These are phyloP conservation scores for Pelargonium citronellum DNA, from an alignment of 441 rosid species.

Conservation along the genomic window DNA sequence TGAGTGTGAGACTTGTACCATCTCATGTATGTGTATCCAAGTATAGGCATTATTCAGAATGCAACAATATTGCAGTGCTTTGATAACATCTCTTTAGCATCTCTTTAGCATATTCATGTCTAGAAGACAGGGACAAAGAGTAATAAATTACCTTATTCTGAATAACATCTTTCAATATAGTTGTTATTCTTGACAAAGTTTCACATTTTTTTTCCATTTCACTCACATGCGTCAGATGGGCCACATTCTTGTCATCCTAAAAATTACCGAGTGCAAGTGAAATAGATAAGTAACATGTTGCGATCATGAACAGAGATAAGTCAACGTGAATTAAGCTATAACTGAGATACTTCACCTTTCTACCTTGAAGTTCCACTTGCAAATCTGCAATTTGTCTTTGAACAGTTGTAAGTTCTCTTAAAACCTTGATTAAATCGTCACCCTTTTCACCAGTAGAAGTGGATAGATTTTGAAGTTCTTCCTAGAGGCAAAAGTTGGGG, in stretches of 20 bases:
- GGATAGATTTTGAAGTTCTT: constrained; percentile 65
- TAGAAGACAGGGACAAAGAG: background rate
- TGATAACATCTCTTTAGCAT: no score
- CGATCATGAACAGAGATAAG: background rate
- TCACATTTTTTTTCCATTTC: constrained; percentile 94
- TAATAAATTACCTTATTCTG: constrained; percentile 72
- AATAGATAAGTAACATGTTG: background rate
- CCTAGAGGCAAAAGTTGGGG: constrained; percentile 35
- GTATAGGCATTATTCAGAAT: background rate
- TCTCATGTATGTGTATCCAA: background rate
- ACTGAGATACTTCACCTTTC: constrained; percentile 51
- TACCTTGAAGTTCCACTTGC: constrained; percentile 95
- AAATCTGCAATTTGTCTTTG: constrained; percentile 87
- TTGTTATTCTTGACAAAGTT: constrained; percentile 76
- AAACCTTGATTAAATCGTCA: constrained; percentile 68
- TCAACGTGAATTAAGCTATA: background rate
- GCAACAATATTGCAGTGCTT: background rate
- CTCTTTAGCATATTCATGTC: background rate
- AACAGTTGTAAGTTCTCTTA: constrained; percentile 70
- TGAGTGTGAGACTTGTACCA: background rate
- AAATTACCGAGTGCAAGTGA: constrained; percentile 13
- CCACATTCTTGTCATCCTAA: constrained; percentile 91
- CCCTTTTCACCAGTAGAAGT: constrained; percentile 56
- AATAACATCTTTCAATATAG: constrained; percentile 83
- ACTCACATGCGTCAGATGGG: constrained; percentile 85